Evolutionary conservation across 164 flowering plant species (phyloP), one percentile per base, ranked within the genome.

Genomic region (Buxus sempervirens): DNA sequence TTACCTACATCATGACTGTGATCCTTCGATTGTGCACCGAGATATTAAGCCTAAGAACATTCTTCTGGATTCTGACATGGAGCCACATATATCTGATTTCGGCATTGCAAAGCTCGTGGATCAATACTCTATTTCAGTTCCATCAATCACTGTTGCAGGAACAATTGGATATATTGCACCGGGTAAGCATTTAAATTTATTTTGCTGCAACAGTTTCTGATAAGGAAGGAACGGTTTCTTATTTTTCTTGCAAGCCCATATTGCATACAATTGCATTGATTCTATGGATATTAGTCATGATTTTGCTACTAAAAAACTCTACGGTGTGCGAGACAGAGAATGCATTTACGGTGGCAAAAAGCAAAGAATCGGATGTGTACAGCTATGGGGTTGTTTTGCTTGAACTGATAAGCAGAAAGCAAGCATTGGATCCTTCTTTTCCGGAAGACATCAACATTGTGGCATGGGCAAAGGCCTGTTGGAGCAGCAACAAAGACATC

Each of bases 91-190:
- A 38, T 85, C 92, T 23, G 97, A 92, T 75, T 92, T 92, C 68
- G 96, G 97, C 58, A 85, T 90, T 24, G 96, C 97, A 7, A 90
- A 84, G 79, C 83, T 92, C 48, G 70, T 92, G 77, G 86, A 88
- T 54, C 86, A 78, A 56, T 78, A 85, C 53, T 78, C 84, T 62
- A 60, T 79, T 24, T 69, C 84, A 21, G 19, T 73, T 42, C 69
- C 66, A 9, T 82, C 93, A 32, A 41, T 38, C 24, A 25, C 73
- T 1, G 72, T 90, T 58, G 73, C 70, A 27, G 97, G 96, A n/a
- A 90, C 96, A 0, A 62, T 82, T 41, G 96, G 96, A 15, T 92
- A 86, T 66, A 88, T 92, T 54, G 88, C 97, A 67, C 97, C 97
- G 80, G 97, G 97, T 92, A 81, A 22, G 24, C 5, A 5, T 41